phyloP scores from a whole-genome alignment of 192 early-diverging fungal species.

The Entophlyctis helioformis region DNA sequence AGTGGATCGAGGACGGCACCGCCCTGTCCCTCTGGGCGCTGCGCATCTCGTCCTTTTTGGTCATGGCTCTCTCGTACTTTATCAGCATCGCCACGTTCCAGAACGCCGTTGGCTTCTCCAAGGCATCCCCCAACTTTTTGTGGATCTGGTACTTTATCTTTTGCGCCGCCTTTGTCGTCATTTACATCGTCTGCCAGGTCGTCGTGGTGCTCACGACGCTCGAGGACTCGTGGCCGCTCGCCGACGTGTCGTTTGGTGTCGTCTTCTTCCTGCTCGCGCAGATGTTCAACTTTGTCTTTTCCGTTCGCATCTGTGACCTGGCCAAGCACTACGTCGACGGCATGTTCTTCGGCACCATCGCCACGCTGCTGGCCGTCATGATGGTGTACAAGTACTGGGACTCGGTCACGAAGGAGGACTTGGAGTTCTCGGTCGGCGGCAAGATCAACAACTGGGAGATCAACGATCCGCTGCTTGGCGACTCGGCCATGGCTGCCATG shows the following conservation, averaged over 20 bases:
- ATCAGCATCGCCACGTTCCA: conserved; percentile 77
- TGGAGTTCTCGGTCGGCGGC: conserved; percentile 83
- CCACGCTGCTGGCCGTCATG: conserved; percentile 87
- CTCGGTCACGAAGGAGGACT: conserved; percentile 95
- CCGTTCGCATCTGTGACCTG: conserved; percentile 66
- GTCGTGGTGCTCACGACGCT: conserved; percentile 88
- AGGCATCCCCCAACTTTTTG: conserved; percentile 53
- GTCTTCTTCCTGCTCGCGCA: conserved; percentile 80
- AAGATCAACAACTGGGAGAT: conserved; percentile 80
- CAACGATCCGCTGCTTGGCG: no score
- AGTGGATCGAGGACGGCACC: conserved; percentile 95
- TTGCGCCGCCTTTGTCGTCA: conserved; percentile 62
- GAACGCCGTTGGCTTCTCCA: conserved; percentile 46
- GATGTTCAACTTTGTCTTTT: conserved; percentile 71
- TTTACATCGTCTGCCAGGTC: conserved; percentile 85
- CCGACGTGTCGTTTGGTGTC: conserved; percentile 82
- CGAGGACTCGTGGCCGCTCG: conserved; percentile 93
- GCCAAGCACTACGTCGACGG: conserved; percentile 96
- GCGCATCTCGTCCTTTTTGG: conserved; percentile 67
- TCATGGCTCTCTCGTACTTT: conserved; percentile 68
- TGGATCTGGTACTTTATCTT: conserved; percentile 85
- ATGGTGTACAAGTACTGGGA: conserved; percentile 99
- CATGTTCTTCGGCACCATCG: conserved; percentile 89
- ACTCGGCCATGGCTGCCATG: no score
- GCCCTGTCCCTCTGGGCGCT: conserved; percentile 88